phyloP scores from a whole-genome alignment of 2,329 filamentous ascomycete species.

The Aaosphaeria pasadenensis region DNA sequence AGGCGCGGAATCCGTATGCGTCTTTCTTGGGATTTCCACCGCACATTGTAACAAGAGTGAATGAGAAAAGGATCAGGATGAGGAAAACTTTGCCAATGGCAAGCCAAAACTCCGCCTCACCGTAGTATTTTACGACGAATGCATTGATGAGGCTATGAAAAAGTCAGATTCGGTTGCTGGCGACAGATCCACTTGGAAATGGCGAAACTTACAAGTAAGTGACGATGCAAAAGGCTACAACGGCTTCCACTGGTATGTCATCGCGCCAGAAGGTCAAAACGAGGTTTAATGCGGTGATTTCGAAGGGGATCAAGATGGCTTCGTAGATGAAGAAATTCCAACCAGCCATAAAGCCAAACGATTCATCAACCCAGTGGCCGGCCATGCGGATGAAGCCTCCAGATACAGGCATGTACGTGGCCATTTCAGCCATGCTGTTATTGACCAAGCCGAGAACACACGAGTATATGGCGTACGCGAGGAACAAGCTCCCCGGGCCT shows the following conservation, averaged over 20 bases:
- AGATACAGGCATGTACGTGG: conserved; percentile 56
- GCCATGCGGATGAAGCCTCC: conserved; percentile 60
- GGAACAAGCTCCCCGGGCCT: neutral
- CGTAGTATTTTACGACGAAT: conserved; percentile 38
- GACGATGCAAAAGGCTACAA: conserved; percentile 30
- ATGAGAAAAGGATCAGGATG: conserved; percentile 44
- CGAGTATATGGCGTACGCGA: neutral
- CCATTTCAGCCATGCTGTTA: conserved; percentile 62
- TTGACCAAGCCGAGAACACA: conserved; percentile 30
- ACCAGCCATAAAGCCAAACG: conserved; percentile 51
- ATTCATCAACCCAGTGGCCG: conserved; percentile 60
- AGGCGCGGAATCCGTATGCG: conserved; percentile 38
- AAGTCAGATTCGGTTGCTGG: neutral
- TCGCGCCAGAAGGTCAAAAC: conserved; percentile 20
- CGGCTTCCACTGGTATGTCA: conserved; percentile 33
- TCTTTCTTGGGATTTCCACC: conserved; percentile 13
- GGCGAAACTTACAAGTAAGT: conserved; percentile 16
- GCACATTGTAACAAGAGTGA: conserved; percentile 37
- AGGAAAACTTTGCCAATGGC: conserved; percentile 46
- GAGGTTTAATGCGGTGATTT: conserved; percentile 36
- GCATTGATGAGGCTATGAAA: conserved; percentile 21
- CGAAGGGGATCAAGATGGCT: conserved; percentile 43
- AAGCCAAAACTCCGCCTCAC: conserved; percentile 41
- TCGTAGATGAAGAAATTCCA: conserved; percentile 47
- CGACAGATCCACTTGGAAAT: neutral